A percentile compares a stretch with the other conserved stretches of the same genome.
Evolutionary conservation across 495 filamentous ascomycete genomes (phyloP).

Genomic region (Podospora appendiculata): DNA sequence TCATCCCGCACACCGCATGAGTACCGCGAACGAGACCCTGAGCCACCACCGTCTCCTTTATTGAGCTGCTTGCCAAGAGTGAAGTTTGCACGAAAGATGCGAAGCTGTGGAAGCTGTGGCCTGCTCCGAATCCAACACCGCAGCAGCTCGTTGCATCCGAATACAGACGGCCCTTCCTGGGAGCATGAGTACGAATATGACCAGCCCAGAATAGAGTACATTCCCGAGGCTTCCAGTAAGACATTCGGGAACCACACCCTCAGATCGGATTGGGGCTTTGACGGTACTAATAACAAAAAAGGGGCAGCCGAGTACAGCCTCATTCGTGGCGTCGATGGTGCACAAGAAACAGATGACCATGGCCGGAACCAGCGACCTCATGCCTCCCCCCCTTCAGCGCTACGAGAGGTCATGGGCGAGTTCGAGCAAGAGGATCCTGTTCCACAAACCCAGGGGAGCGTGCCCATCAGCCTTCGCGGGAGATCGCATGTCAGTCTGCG

Average conservation of each 20-base stretch:
- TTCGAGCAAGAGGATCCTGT: slow-evolving; percentile 3
- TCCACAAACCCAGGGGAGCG: neutral
- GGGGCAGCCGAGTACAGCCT: neutral
- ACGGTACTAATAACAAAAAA: slow-evolving; percentile 9
- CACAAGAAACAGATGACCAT: slow-evolving; percentile 2
- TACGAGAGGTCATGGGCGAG: neutral
- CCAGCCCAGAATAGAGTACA: neutral
- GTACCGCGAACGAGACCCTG: neutral
- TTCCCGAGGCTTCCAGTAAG: neutral
- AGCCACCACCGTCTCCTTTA: neutral
- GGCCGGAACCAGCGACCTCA: neutral
- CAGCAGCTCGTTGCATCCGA: slow-evolving; percentile 5
- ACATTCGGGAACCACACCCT: neutral
- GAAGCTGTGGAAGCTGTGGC: slow-evolving; percentile 6
- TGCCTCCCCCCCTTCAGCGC: neutral
- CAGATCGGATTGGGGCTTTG: slow-evolving; percentile 7
- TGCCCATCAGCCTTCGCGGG: slow-evolving; percentile 27
- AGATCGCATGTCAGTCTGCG: slow-evolving; percentile 33
- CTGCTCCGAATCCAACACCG: slow-evolving; percentile 2
- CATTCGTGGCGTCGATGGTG: slow-evolving; percentile 7
- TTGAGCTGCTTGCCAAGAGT: slow-evolving; percentile 6
- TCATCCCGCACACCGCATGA: neutral
- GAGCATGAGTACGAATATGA: neutral
- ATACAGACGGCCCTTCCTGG: slow-evolving; percentile 3
- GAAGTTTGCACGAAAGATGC: slow-evolving; percentile 4